Conservation (phyloP, 345 rosid genomes). For the Hibiscus trionum region DNA sequence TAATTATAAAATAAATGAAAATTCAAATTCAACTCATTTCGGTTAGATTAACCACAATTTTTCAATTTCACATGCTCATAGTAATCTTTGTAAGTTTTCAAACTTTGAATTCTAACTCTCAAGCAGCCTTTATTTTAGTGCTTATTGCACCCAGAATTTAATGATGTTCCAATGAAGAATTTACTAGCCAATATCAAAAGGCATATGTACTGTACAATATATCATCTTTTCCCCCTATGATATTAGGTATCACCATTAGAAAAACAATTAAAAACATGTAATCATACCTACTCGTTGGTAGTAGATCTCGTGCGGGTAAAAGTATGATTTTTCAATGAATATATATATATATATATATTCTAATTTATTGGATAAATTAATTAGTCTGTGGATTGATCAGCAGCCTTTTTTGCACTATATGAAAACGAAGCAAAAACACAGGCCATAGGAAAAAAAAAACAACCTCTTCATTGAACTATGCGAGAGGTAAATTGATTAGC, state of each 20-base stretch:
- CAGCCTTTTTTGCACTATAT: no score
- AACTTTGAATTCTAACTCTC: background rate
- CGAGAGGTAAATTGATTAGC: no score
- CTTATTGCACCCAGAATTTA: constrained; percentile 21
- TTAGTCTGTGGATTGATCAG: background rate
- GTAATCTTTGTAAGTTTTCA: background rate
- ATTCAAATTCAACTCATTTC: no score
- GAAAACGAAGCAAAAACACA: background rate
- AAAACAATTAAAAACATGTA: background rate
- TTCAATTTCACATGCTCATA: no score
- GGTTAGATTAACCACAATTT: no score
- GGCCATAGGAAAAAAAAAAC: background rate
- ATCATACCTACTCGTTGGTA: background rate
- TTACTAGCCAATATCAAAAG: constrained; percentile 10
- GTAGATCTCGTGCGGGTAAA: background rate
- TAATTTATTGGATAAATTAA: background rate
- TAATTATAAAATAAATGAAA: no score
- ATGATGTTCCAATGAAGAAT: constrained; percentile 20
- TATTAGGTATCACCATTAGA: background rate
- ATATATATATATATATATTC: background rate
- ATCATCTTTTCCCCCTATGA: background rate
- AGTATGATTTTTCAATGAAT: background rate
- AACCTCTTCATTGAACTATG: background rate
- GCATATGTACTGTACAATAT: constrained; percentile 4
- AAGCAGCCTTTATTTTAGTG: constrained; percentile 18